Evolutionary conservation across 2,329 filamentous ascomycete genomes (phyloP), one percentile per base, ranked within the genome.

Genomic region (Botrytis sinoallii): DNA sequence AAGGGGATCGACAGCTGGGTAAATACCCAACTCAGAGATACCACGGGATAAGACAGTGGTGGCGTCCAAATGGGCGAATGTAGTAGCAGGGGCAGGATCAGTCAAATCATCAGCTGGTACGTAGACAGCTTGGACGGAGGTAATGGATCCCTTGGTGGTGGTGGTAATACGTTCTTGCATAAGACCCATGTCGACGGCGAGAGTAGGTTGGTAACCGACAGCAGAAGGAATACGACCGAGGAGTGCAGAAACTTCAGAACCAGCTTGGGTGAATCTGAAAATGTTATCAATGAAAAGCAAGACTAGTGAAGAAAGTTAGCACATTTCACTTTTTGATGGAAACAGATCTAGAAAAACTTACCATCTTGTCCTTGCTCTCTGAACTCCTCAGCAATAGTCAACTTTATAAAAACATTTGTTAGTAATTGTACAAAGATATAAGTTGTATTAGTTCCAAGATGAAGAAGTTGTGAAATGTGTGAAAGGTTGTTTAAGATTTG

Each of bases 101-200:
- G 96, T 99, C 93, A 99, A 92, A 93, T 99, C 96, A 86, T 99
- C 96, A 92, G 96, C 96, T 85, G 96, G 96, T 86, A 99, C 96
- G 89, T 99, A 99, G 86, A 99, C 96, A 86, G 96, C 96, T 91
- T 99, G 96, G 86, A 99, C 96, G 81, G 96, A 99, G 81, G 96
- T 99, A 87, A 99, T 99, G 84, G 96, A 98, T 84, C 96, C 96
- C 92, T 98, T 97, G 85, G 92, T 95, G 86, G 96, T 99, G 85
- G 96, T 99, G 85, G 96, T 99, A 83, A 99, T 99, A 90, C 96
- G 95, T 88, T 99, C 96, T 88, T 99, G 96, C 95, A 99, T 98
- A 84, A 87, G 86, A 95, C 95, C 95, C 95, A 98, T 98, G 88
- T 98, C 95, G 86, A 97, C 93, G 87, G 95, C 95, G 83, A 98